Base-by-base conservation (phyloP, 257 asterid genomes). In the Solanum medicagineum region DNA sequence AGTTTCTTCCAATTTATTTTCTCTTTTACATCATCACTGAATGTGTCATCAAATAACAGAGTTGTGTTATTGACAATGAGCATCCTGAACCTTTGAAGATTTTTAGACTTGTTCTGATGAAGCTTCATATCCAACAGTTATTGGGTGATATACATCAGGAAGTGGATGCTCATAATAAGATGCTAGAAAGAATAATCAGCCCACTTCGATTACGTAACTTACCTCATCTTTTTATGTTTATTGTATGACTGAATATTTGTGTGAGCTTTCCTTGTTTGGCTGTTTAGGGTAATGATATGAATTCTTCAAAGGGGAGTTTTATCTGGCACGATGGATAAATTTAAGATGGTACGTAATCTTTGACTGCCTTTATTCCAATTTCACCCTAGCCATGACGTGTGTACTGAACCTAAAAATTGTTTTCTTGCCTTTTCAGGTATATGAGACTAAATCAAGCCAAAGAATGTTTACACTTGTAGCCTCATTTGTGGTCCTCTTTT, bases 241-340 rank as follows among this genome's bases (percentile, higher is more conserved):
- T 45, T 45, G 40, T 45, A 73, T 45, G 26, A 49, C n/a, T n/a
- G 49, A 73, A 73, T 12, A 45, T 73, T 14, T 49, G 13, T 4
- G 42, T 24, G 10, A 47, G 20, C n/a, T 74, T 74, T 74, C 22
- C 59, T 14, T 60, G 68, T 81, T 86, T 73, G 26, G 86, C 77
- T 71, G 40, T 85, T 56, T 82, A 96, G 99, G 98, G 98, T 26
- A 94, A 94, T 68, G 98, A 94, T 87, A 94, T 96, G 99, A 98
- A 96, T 90, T 84, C 97, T 86, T 96, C 99, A 19, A 32, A 93
- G 99, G 88, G 99, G 98, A 82, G 90, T 96, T 84, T 81, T 96
- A 63, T 91, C 98, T 16, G 98, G 98, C 88, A 94, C 99, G 62
- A 93, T 96, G 98, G 98, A 96, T 87, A 96, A 93, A 92, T 94